phyloP scores from a whole-genome alignment of 208 protist species.

The Leishmania amazonensis region DNA sequence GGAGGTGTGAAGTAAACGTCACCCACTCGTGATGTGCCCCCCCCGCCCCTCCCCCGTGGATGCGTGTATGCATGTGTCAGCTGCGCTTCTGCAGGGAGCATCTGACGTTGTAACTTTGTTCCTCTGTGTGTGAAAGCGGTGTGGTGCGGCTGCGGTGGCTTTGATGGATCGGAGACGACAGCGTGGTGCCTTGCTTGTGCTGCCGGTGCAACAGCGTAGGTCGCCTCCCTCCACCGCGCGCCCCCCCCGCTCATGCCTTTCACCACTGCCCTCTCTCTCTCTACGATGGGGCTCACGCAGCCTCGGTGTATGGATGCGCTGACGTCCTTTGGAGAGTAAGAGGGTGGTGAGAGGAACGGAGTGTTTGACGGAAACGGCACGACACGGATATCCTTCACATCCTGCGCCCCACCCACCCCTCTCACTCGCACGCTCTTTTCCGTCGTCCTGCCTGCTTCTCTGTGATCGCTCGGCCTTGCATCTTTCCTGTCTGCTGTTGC shows the following conservation, averaged over 20 bases:
- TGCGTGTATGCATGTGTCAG: background rate
- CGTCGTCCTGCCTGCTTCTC: background rate
- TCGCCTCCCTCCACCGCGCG: background rate
- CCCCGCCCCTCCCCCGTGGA: background rate
- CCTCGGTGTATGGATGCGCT: background rate
- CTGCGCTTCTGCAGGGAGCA: background rate
- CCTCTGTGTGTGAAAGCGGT: background rate
- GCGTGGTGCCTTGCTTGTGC: background rate
- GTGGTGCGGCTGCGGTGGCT: background rate
- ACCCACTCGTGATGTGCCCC: background rate
- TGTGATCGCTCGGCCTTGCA: background rate
- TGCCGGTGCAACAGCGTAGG: background rate
- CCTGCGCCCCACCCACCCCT: background rate
- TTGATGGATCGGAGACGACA: background rate
- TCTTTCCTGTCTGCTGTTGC: background rate
- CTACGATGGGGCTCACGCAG: background rate
- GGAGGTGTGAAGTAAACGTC: constrained; percentile 46
- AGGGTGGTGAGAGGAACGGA: background rate
- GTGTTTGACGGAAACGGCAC: background rate
- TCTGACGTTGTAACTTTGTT: background rate
- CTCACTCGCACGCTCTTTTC: background rate
- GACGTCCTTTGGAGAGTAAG: background rate
- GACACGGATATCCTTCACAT: background rate
- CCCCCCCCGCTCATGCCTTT: background rate
- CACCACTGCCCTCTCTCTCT: background rate